Evolutionary conservation across 257 asterid species (phyloP), one percentile per base, ranked within the genome.

Genomic region (Jasminum sambac): DNA sequence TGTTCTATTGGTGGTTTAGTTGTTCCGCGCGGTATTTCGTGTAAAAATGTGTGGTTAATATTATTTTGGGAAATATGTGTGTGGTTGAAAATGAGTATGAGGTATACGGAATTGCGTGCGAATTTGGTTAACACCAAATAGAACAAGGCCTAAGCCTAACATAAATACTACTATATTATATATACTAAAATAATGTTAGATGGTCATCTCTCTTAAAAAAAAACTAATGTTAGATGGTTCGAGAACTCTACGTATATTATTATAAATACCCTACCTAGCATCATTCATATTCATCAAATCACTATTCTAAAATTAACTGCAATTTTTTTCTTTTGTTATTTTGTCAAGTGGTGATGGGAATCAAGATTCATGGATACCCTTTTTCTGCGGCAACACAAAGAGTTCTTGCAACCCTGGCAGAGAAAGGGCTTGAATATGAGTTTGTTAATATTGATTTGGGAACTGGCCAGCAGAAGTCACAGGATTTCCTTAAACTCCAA

Each of bases 291-390:
- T 16, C 59, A 17, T 50, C 59, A 50, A 6, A 8, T 50, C 24
- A 50, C n/a, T 17, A 50, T 50, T n/a, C 25, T 7, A 50, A 50
- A 46, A 17, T 8, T 50, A 17, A 8, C 4, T 30, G 36, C 36
- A 8, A 4, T 11, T 50, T 17, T 50, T 17, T 50, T 24, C 34
- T 43, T 9, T 41, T 62, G 1, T 13, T 46, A 24, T 67, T 36
- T 41, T 26, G 17, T 30, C 11, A 25, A 61, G 3, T 1, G 66
- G 57, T 43, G 2, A 84, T 84, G 89, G 83, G 63, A 59, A 77
- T 84, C 69, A 84, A 81, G 74, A 77, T 84, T 59, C 64, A 79
- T 40, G 89, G 86, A 1, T 26, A 59, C 44, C 81, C 83, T 13
- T 10, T 69, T 8, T 84, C 89, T 10, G 78, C 86, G 0, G 80